Evolutionary conservation across 352 stramenopile species (phyloP).

Genomic region (Globisporangium spiculum): DNA sequence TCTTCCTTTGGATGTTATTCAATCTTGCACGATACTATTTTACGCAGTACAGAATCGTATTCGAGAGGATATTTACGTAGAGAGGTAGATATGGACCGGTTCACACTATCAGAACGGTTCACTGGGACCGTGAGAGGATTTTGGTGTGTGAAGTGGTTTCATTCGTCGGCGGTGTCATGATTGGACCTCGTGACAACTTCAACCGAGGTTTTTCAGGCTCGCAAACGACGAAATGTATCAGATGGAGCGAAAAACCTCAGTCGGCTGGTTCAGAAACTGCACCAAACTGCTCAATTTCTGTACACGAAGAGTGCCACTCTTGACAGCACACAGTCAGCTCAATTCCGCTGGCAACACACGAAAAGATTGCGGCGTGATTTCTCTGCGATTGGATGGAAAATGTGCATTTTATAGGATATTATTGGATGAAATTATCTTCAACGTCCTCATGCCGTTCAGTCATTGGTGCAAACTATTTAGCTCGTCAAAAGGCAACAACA

Average conservation of each 20-base stretch:
- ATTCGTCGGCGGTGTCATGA: conserved; percentile 59
- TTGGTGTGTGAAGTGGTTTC: conserved; percentile 18
- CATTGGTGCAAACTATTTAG: background rate
- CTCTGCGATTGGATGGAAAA: background rate
- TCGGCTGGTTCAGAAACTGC: background rate
- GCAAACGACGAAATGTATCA: background rate
- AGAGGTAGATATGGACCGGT: no score
- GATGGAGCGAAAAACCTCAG: background rate
- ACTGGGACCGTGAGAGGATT: background rate
- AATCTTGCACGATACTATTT: no score
- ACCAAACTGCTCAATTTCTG: background rate
- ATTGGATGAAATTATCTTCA: conserved; percentile 1
- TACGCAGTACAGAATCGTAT: no score
- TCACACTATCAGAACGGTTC: no score
- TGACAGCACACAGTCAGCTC: background rate
- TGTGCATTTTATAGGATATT: no score
- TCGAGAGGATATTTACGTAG: no score
- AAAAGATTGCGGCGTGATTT: background rate
- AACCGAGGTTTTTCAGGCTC: conserved; percentile 28
- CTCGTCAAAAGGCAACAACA: background rate
- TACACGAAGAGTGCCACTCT: background rate
- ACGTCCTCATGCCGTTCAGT: background rate
- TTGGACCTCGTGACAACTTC: conserved; percentile 47
- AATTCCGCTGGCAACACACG: background rate
- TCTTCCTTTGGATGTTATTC: no score